Evolutionary conservation across 306 rosid species (phyloP), one percentile per base, ranked within the genome.

Genomic region (Rubus idaeus): DNA sequence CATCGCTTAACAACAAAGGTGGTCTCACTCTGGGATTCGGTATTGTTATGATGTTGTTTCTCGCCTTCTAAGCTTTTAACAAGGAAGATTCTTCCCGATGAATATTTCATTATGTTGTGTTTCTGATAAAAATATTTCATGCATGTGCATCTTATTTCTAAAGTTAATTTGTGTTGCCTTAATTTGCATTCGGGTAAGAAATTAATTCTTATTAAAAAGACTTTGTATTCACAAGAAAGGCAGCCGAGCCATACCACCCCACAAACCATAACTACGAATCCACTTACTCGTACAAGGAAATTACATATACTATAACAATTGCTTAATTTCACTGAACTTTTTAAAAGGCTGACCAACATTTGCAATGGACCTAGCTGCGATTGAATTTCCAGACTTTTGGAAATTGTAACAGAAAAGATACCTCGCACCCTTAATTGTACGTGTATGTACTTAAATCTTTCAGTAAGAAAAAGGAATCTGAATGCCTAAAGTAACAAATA

Each of bases 41-140:
- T 86, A 66, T 78, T 61, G 30, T 82, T 20, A 77, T 77, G 52
- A 55, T 77, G 46, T 70, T 90, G 84, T 42, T 82, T 72, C 64
- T 85, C 70, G 77, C 83, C n/a, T 49, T 81, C 75, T 86, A 82
- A 83, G 82, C 42, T 76, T 73, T 65, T 41, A 70, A 40, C 37
- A 51, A 42, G 77, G 40, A 61, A 42, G 30, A 23, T 67, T 23
- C 8, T 82, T 72, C 26, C 10, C n/a, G 70, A 3, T 7, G 55
- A 21, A 58, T 13, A 61, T 62, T 30, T 42, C 41, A 11, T 40
- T 56, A n/a, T 55, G 52, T 14, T 76, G n/a, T 67, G 20, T 42
- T 49, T 77, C 26, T 41, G 68, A 23, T 5, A 42, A 21, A 51
- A 37, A 8, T 23, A 23, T 17, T 42, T 53, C 44, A 17, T 35